Evolutionary conservation across 129 eudicot species (phyloP), one percentile per base, ranked within the genome.

Genomic region (Chrysanthemum lavandulifolium): DNA sequence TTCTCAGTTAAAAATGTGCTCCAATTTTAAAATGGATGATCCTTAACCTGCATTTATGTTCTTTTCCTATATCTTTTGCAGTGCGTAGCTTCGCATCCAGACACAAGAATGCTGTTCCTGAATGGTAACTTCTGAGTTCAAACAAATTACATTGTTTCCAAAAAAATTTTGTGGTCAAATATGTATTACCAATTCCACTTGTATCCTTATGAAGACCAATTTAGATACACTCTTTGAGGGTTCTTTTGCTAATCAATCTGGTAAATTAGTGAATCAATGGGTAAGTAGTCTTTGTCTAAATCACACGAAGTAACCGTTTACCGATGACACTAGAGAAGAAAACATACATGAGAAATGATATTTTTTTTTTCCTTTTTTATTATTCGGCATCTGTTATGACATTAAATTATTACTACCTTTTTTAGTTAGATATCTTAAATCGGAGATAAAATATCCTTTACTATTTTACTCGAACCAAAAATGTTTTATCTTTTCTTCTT

Each of bases 21-120:
- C 13, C 9, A 33, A 1, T 23, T 23, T 25, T 66, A 14, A 52
- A n/a, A 3, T 21, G 60, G 40, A 51, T 76, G 51, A 47, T 67
- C 19, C 10, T 76, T 67, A 50, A 23, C 74, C 48, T 45, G 33
- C 14, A 56, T 18, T 58, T 0, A 66, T 40, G 25, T 10, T 50
- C 16, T 65, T 79, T 54, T 58, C 13, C n/a, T 51, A 43, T 68
- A 5, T 68, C 25, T 72, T 84, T 71, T 83, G 88, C 96, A 94
- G 98, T 94, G 97, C 80, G 97, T 94, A 12, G 98, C 98, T 54
- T 94, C 98, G 7, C 98, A 93, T 67, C 95, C 87, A 15, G 95
- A 89, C 72, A 93, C 98, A 61, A 80, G 92, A 80, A 93, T 89
- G 95, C 67, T 81, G 74, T 93, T 94, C 78, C 84, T 94, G 71